A percentile compares a stretch with the other conserved stretches of the same genome.
These are phyloP conservation scores for Keithomyces neogunnii DNA, from an alignment of 2,329 filamentous ascomycete species.

Conservation along the genomic window DNA sequence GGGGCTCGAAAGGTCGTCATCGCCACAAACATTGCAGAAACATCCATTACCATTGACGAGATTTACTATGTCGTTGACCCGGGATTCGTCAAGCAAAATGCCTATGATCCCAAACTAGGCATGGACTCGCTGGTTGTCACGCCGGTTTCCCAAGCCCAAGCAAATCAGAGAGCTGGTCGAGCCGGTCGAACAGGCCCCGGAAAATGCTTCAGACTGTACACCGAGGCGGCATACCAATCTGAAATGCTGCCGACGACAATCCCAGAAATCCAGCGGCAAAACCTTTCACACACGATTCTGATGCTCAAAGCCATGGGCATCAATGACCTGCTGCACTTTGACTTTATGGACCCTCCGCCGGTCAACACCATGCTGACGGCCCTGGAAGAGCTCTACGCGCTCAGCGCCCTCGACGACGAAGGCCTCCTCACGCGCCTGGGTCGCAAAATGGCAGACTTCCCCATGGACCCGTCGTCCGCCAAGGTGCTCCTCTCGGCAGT, in stretches of 20 bases:
- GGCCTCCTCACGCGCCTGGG: slow-evolving; percentile 85
- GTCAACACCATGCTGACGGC: slow-evolving; percentile 97
- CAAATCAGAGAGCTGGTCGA: slow-evolving; percentile 86
- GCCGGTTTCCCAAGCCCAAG: slow-evolving; percentile 93
- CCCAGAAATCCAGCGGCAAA: slow-evolving; percentile 93
- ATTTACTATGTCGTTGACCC: slow-evolving; percentile 97
- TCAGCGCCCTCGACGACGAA: slow-evolving; percentile 90
- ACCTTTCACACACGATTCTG: slow-evolving; percentile 83
- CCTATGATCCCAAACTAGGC: slow-evolving; percentile 91
- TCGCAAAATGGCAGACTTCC: slow-evolving; percentile 96
- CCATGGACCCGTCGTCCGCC: slow-evolving; percentile 88
- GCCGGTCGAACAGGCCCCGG: slow-evolving; percentile 92
- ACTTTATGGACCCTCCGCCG: slow-evolving; percentile 98
- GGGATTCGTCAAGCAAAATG: slow-evolving; percentile 96
- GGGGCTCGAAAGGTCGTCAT: slow-evolving; percentile 91
- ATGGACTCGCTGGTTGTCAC: slow-evolving; percentile 97
- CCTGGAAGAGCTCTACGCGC: slow-evolving; percentile 86
- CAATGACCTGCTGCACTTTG: slow-evolving; percentile 92
- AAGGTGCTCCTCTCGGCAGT: slow-evolving; percentile 86
- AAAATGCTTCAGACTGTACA: slow-evolving; percentile 93
- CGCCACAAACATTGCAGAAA: slow-evolving; percentile 97
- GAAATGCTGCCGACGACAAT: slow-evolving; percentile 97
- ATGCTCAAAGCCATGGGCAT: slow-evolving; percentile 99
- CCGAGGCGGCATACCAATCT: slow-evolving; percentile 87
- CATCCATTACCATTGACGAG: slow-evolving; percentile 93